Base-by-base conservation (phyloP, 2,329 filamentous ascomycete species). In the Exophiala bonariae region DNA sequence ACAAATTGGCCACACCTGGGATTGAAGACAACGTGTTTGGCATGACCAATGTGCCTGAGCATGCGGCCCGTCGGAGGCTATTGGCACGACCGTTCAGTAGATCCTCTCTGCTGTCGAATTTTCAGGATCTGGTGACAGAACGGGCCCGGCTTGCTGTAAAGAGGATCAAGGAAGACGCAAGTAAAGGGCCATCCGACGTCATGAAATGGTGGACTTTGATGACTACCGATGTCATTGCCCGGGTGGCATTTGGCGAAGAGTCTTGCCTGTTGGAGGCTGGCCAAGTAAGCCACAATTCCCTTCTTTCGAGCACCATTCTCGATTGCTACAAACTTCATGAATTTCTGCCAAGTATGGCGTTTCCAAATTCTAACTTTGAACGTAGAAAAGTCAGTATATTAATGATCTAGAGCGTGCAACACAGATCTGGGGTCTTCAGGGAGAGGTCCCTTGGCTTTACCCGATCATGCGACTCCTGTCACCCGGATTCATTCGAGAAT, bases 161-260 rank as follows among this genome's bases (percentile, higher is more conserved):
- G 2, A 65, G 62, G 37, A 79, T 81, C 17, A 59, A 50, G 0
- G 60, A 70, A n/a, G 76, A 81, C 38, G 67, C 71, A 50, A 46
- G 66, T 0, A 66, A 63, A 0, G 77, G 81, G 46, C 61, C 80
- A 0, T 68, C 69, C 47, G 77, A 82, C 49, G 61, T 81, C 0
- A 67, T 70, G 36, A 79, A 79, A 46, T 82, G 78, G 78, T 77
- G 69, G 64, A 59, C 72, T 4, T 79, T 78, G 42, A 72, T 80
- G 67, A 63, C 77, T 0, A 78, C 77, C 0, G 79, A 82, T 55
- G 62, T 79, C 1, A 77, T 81, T 40, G 76, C 71, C 0, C 69
- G 80, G 41, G 59, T 82, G 4, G 72, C 65, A 1, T 82, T 82
- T 59, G 78, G 79, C 0, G 71, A 80, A n/a, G 76, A 76, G 1